Percentiles rank a stretch among this genome's conserved stretches.
phyloP scores from a whole-genome alignment of 2,329 filamentous ascomycete genomes.

The Davidsoniella eucalypti region DNA sequence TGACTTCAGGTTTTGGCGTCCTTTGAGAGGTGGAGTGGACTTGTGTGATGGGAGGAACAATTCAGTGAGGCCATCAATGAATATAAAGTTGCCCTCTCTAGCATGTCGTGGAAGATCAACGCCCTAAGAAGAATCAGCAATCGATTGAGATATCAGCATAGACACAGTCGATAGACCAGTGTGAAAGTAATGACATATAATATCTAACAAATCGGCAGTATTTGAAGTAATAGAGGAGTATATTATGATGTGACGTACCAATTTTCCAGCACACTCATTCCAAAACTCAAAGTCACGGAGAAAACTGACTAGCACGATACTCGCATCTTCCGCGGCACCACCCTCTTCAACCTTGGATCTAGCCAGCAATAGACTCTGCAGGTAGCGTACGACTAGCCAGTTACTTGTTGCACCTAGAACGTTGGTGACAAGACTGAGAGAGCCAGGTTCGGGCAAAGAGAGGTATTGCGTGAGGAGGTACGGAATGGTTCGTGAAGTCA shows the following conservation, averaged over 20 bases:
- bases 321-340: slow-evolving; percentile 19
- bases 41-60: slow-evolving; percentile 27
- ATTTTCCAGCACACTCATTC: slow-evolving; percentile 50
- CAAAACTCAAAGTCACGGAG: slow-evolving; percentile 65
- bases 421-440: slow-evolving; percentile 50
- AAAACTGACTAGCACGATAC: slow-evolving; percentile 68
- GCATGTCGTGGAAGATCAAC: slow-evolving; percentile 49
- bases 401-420: slow-evolving; percentile 48
- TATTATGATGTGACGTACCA: slow-evolving; percentile 28
- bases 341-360: slow-evolving; percentile 8
- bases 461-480: slow-evolving; percentile 49
- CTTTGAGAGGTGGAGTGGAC: slow-evolving; percentile 8
- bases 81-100: slow-evolving; percentile 45
- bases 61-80: slow-evolving; percentile 57
- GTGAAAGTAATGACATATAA: too few relatives aligned
- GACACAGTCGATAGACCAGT: too few relatives aligned
- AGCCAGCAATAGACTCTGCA: slow-evolving; percentile 29
- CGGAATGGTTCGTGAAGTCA: slow-evolving; percentile 35
- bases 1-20: slow-evolving; percentile 12
- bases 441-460: slow-evolving; percentile 36
- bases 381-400: slow-evolving; percentile 45
- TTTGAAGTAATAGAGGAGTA: slow-evolving; percentile 1
- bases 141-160: too few relatives aligned
- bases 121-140: slow-evolving; percentile 30
- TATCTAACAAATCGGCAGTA: not conserved